Evolutionary conservation across 805 yeast genomes (phyloP).

Genomic region (Candida coquimbonensis): DNA sequence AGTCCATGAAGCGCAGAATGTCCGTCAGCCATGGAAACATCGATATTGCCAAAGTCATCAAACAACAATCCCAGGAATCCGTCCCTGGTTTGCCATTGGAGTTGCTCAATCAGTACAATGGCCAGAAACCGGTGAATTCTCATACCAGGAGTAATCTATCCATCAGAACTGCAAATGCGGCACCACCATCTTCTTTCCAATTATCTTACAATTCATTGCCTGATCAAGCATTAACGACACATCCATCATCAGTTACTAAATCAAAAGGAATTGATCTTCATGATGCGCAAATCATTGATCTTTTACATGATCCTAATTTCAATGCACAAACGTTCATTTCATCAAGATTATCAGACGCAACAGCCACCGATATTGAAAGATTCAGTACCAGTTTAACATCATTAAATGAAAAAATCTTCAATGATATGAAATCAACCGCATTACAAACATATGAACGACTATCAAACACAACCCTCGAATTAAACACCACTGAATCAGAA

Average conservation of each 20-base stretch:
- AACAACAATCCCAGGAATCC: slow-evolving; percentile 3
- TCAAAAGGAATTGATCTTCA: slow-evolving; percentile 11
- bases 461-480: slow-evolving; percentile 49
- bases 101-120: slow-evolving; percentile 14
- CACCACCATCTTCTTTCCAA: slow-evolving; percentile 1
- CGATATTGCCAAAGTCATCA: slow-evolving; percentile 11
- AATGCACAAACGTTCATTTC: slow-evolving; percentile 44
- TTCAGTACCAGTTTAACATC: slow-evolving; percentile 49
- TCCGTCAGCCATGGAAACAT: slow-evolving; percentile 30
- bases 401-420: slow-evolving; percentile 43
- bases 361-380: slow-evolving; percentile 66
- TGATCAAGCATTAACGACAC: background rate
- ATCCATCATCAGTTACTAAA: background rate
- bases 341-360: slow-evolving; percentile 50
- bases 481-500: slow-evolving; percentile 58
- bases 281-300: slow-evolving; percentile 23
- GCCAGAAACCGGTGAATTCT: background rate
- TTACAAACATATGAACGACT: slow-evolving; percentile 59
- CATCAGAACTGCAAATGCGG: background rate
- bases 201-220: background rate
- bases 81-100: slow-evolving; percentile 26
- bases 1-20: slow-evolving; percentile 37
- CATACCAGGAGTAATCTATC: background rate
- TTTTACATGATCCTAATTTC: slow-evolving; percentile 35
- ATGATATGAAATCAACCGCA: slow-evolving; percentile 52